Evolutionary conservation across 2,329 filamentous ascomycete genomes (phyloP), one percentile per base, ranked within the genome.

Genomic region (Cryphonectria carpinicola): DNA sequence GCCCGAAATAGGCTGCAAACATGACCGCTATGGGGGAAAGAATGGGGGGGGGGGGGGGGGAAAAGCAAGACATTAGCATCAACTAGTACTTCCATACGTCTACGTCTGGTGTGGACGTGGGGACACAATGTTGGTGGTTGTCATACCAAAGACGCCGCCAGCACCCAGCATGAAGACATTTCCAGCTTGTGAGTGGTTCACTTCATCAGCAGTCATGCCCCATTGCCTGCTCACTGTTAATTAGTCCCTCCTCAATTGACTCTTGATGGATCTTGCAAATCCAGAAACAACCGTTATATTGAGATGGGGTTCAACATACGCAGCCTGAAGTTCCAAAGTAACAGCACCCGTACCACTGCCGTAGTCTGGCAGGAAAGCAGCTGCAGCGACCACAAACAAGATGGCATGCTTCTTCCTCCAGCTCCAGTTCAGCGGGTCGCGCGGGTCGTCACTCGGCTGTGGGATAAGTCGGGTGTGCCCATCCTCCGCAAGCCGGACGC

Each of bases 361-460:
- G 76, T 83, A 87, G 72, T 88, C 85, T 1, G 83, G 82, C 49
- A 86, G 76, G 65, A 86, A 83, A 1, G 84, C 83, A 1, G 81
- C 80, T 25, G 82, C 77, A 17, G 83, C 81, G 3, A 88, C 78
- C n/a, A 85, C 80, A n/a, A 83, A 78, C 1, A 88, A 77, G 41
- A 85, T 82, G 22, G 82, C 56, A 70, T 84, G 82, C 75, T 89
- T 89, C 79, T 82, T 84, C 66, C 76, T 70, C 68, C 80, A 79
- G 39, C 77, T 79, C 87, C 86, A 89, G 75, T 88, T 88, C 56
- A 88, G 76, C 0, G 86, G 86, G 72, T 88, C 86, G 58, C 84
- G 78, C 1, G 83, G 81, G 66, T 86, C 82, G 52, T 82, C 82
- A 68, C 82, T 84, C 0, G 86, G 86, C 75, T 88, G 86, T 2